Evolutionary conservation across 2,329 filamentous ascomycete genomes (phyloP).

Genomic region (Trichocomaceae sp.): DNA sequence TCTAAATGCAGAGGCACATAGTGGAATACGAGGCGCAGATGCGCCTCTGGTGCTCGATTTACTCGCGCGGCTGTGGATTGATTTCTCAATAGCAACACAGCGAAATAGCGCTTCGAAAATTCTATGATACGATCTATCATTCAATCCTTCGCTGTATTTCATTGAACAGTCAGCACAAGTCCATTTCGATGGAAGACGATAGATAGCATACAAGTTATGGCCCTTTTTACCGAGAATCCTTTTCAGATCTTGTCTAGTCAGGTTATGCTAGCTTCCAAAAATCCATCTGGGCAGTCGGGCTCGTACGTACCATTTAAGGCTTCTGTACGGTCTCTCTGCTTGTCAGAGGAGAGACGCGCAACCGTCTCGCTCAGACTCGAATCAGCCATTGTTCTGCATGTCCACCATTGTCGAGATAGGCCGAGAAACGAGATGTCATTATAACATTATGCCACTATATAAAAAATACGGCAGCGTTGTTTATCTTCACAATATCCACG

Average conservation of each 20-base stretch:
- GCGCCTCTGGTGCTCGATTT: conserved; percentile 47
- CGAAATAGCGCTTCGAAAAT: conserved; percentile 77
- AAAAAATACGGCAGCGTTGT: no score
- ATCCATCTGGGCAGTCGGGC: not conserved
- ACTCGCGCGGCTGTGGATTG: conserved; percentile 52
- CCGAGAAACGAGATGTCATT: not conserved
- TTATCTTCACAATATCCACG: not conserved
- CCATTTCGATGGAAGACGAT: not conserved
- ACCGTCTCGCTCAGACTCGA: conserved; percentile 38
- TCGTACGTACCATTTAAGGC: conserved; percentile 44
- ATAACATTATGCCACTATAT: not conserved
- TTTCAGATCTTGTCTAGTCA: conserved; percentile 42
- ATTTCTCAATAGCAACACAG: conserved; percentile 64
- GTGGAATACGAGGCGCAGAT: conserved; percentile 54
- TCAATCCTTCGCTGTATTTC: conserved; percentile 44
- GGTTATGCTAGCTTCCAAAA: conserved; percentile 15
- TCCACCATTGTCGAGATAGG: not conserved
- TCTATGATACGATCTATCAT: conserved; percentile 71
- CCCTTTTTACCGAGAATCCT: conserved; percentile 48
- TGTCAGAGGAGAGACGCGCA: conserved; percentile 38
- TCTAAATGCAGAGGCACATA: conserved; percentile 65
- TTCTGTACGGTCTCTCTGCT: conserved; percentile 42
- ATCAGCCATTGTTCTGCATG: conserved; percentile 31
- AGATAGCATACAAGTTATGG: conserved; percentile 29
- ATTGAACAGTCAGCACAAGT: not conserved